Base-by-base conservation (phyloP, 352 stramenopile species). In the Globisporangium barbulae region DNA sequence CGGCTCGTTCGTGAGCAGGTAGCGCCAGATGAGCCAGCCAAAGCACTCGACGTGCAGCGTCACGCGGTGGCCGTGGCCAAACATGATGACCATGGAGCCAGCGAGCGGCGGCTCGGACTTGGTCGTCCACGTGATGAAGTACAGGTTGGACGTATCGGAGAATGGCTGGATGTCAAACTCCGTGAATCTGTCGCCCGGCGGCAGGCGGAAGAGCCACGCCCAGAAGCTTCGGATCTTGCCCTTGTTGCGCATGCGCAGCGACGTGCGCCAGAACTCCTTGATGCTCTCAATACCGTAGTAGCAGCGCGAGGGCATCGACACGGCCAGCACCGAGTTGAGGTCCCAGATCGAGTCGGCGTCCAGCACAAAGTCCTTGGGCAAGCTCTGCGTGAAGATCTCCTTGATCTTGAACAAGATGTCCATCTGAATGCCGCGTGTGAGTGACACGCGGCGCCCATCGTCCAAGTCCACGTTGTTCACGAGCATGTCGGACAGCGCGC, bases 331-430 rank as follows among this genome's bases (percentile, higher is more conserved):
- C 55, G 85, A 93, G 67, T 93, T 93, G 22, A 91, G 65, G 64
- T 91, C 85, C 85, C 85, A 93, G 55, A 93, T 93, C 49, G 85
- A 89, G 63, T 91, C 85, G 8, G 82, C 85, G 69, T 93, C 83
- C 64, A 93, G 69, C 25, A 91, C 85, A 70, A 93, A 93, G 67
- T 93, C 85, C 59, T 93, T 93, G 5, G 85, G 85, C 54, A 93
- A 63, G 61, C 79, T 90, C 69, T 93, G 85, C 53, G 79, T 93
- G 67, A 93, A 93, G 63, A 93, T 91, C 72, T 93, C 85, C 63
- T 93, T 91, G 69, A 93, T 91, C 71, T 93, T 93, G 61, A 93
- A 73, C 63, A 93, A 37, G 41, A 93, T 93, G 56, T 93, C 85
- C 81, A 93, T 93, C 68, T 93, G 85, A 68, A 93, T 93, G 54